Evolutionary conservation across 208 protist species (phyloP), one percentile per base, ranked within the genome.

Genomic region (Sergeia podlipaevii): DNA sequence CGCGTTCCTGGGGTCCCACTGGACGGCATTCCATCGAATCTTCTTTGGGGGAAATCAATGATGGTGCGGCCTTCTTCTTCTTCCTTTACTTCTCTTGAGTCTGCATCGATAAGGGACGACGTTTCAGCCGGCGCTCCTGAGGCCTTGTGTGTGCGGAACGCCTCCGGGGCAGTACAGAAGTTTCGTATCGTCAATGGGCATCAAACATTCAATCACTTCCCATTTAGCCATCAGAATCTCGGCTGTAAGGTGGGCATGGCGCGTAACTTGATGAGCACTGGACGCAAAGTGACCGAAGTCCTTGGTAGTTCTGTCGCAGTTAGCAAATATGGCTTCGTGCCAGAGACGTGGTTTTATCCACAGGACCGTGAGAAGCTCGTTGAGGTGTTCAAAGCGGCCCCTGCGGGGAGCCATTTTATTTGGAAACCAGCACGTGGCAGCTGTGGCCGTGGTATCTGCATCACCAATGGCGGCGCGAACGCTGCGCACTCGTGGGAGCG

Each of bases 341-440:
- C 90, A 3, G 66, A 57, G 11, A 93, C 90, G 20, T 96, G 84
- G 85, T 59, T 89, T 20, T 92, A 88, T 38, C 90, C 90, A 0
- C 71, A 76, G 7, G 71, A 96, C 49, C 73, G 74, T 13, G 69
- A 79, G 18, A 51, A 43, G 0, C 56, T 96, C 11, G 27, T 74
- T 3, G 43, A 68, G 0, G 70, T 56, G 2, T 73, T 91, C 38
- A 55, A 47, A 6, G 71, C 73, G 0, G 46, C 80, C 0, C 43
- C 68, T 3, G n/a, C 56, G 0, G 37, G 23, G 15, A 49, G 36
- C 15, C 70, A 70, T 36, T 96, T 87, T 44, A 97, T 97, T 58
- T 92, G 81, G 81, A 97, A 97, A 45, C 91, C 91, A 2, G 75
- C 91, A 4, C 69, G 89, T 0, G 91, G 91, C 21, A 96, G 88